A percentile compares a stretch with the other conserved stretches of the same genome.
Evolutionary conservation across 345 rosid species (phyloP).

Genomic region (Brassica juncea): DNA sequence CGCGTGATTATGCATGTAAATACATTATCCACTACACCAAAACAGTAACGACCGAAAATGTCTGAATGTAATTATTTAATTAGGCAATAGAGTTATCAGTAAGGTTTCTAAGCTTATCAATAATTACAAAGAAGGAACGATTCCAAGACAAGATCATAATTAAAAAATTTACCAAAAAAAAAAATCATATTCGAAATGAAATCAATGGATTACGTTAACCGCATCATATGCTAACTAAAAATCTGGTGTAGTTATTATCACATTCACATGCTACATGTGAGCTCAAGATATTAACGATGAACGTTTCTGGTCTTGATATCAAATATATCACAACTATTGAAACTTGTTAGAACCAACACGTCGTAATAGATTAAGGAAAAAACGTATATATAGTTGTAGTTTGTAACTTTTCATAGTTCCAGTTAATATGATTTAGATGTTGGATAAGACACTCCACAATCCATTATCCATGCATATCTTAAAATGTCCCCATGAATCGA

Average conservation of each 20-base stretch:
- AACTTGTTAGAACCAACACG: not conserved
- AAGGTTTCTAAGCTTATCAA: not conserved
- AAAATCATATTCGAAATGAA: not conserved
- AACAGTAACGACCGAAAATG: not conserved
- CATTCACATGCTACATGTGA: slow-evolving; percentile 22
- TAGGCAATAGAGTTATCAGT: not conserved
- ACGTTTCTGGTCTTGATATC: not conserved
- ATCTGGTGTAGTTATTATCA: not conserved
- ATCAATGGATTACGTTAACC: slow-evolving; percentile 2
- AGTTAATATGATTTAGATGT: not conserved
- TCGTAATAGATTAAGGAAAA: not conserved
- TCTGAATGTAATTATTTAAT: not conserved
- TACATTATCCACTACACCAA: not conserved
- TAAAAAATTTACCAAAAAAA: too few relatives aligned
- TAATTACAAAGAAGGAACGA: not conserved
- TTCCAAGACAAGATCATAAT: too few relatives aligned
- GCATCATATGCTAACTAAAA: slow-evolving; percentile 22
- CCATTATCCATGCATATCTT: slow-evolving; percentile 21
- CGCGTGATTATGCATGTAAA: not conserved
- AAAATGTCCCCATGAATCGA: slow-evolving; percentile 30
- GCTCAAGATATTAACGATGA: not conserved
- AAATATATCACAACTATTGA: slow-evolving; percentile 6
- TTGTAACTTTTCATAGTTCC: not conserved
- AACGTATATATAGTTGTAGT: not conserved
- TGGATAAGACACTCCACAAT: slow-evolving; percentile 16